phyloP scores from a whole-genome alignment of 2,329 filamentous ascomycete genomes.

The Pyricularia grisea region DNA sequence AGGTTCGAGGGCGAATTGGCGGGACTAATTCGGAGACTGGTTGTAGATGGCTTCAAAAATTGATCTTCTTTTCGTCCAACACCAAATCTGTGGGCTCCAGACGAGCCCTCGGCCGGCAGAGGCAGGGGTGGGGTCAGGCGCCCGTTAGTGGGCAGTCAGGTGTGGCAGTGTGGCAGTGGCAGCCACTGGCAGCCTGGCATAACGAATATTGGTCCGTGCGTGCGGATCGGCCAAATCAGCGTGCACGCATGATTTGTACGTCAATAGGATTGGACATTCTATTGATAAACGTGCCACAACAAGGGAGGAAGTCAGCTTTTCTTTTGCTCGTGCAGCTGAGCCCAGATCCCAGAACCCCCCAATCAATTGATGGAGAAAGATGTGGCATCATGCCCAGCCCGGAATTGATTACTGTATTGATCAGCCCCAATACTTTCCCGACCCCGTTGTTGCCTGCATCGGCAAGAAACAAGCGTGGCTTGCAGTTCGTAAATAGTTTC shows the following conservation, averaged over 20 bases:
- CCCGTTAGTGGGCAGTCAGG: not conserved
- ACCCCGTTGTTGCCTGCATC: not conserved
- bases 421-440: not conserved
- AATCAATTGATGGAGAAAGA: not conserved
- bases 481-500: not conserved
- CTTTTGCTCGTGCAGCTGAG: not conserved
- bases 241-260: not conserved
- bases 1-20: slow-evolving; percentile 12
- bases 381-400: not conserved
- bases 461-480: not conserved
- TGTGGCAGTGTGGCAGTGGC: not conserved
- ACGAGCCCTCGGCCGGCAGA: slow-evolving; percentile 10
- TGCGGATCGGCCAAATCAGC: not conserved
- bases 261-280: not conserved
- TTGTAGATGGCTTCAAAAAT: slow-evolving; percentile 1
- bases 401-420: not conserved
- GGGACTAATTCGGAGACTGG: not conserved
- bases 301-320: not conserved
- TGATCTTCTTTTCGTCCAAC: slow-evolving; percentile 2
- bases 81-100: slow-evolving; percentile 26
- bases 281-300: not conserved
- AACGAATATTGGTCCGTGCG: not conserved
- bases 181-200: not conserved
- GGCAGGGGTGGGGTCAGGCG: not conserved
- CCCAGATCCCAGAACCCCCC: not conserved